Percentiles rank a stretch among this genome's conserved stretches.
Conservation (phyloP, 1,139 yeast species). For the Yamadazyma spencermartinsiae region DNA sequence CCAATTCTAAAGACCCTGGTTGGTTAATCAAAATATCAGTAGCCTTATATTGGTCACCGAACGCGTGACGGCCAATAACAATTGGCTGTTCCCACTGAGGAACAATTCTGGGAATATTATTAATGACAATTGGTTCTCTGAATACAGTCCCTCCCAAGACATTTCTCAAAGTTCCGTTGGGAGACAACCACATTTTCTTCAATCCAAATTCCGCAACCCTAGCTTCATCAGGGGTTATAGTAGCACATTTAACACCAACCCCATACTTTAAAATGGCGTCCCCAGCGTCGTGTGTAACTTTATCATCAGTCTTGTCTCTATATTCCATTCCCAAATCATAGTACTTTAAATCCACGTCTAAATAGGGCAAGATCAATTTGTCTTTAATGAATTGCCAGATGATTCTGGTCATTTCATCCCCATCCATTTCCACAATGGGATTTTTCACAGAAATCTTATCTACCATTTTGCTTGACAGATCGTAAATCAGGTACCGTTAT, state of each 20-base stretch:
- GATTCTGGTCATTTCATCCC: constrained; percentile 94
- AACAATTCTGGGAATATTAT: constrained; percentile 81
- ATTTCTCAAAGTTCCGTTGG: constrained; percentile 95
- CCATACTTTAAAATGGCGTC: constrained; percentile 84
- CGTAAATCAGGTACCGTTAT: neutral
- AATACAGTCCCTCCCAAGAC: constrained; percentile 94
- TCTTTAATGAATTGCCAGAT: constrained; percentile 87
- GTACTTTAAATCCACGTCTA: constrained; percentile 86
- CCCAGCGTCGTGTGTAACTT: constrained; percentile 88
- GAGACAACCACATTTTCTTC: constrained; percentile 96
- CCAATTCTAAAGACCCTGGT: constrained; percentile 77
- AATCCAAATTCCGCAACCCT: constrained; percentile 86
- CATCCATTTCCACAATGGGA: constrained; percentile 95
- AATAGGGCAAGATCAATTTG: constrained; percentile 78
- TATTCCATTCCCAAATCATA: constrained; percentile 84
- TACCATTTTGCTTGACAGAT: neutral
- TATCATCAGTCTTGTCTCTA: constrained; percentile 85
- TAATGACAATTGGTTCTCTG: constrained; percentile 94
- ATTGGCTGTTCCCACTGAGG: constrained; percentile 96
- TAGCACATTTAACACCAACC: constrained; percentile 96
- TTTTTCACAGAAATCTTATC: constrained; percentile 74
- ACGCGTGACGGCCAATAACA: constrained; percentile 95
- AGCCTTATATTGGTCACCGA: constrained; percentile 95
- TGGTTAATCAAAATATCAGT: constrained; percentile 78
- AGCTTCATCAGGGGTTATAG: constrained; percentile 97